Conservation (phyloP, 2,329 filamentous ascomycete species). For the Fusarium miscanthi region DNA sequence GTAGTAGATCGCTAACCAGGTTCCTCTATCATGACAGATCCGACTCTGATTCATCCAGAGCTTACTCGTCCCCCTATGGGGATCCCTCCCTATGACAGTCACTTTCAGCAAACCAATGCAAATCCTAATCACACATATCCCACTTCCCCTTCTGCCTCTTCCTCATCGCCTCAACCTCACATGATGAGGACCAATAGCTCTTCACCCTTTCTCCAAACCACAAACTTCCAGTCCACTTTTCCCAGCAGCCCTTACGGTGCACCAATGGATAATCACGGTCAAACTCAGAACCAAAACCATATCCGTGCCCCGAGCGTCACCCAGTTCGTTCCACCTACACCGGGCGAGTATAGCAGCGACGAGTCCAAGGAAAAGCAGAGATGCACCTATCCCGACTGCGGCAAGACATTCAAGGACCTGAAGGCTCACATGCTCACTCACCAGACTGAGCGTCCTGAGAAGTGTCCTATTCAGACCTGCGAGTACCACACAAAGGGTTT, state of each 20-base stretch:
- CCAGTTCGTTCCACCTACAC: slow-evolving; percentile 74
- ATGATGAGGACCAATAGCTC: slow-evolving; percentile 65
- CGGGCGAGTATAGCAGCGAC: slow-evolving; percentile 68
- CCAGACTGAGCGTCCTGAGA: slow-evolving; percentile 89
- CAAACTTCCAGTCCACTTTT: slow-evolving; percentile 63
- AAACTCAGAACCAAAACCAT: slow-evolving; percentile 49
- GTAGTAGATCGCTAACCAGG: slow-evolving; percentile 52
- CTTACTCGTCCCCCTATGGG: slow-evolving; percentile 61
- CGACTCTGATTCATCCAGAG: slow-evolving; percentile 67
- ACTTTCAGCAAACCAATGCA: slow-evolving; percentile 54
- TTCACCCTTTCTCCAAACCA: slow-evolving; percentile 73
- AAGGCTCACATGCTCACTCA: slow-evolving; percentile 97
- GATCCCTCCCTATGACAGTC: slow-evolving; percentile 59
- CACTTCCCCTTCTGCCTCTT: slow-evolving; percentile 72
- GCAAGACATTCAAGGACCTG: slow-evolving; percentile 87
- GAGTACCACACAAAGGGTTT: slow-evolving; percentile 95
- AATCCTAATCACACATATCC: slow-evolving; percentile 60
- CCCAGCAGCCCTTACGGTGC: slow-evolving; percentile 66
- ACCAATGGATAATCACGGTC: slow-evolving; percentile 55
- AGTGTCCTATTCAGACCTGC: slow-evolving; percentile 92
- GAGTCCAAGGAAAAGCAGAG: slow-evolving; percentile 76
- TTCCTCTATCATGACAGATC: slow-evolving; percentile 56
- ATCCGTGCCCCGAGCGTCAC: slow-evolving; percentile 74
- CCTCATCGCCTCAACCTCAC: slow-evolving; percentile 61
- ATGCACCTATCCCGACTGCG: slow-evolving; percentile 86